These are phyloP conservation scores for Trichomonascus vanleenenianus DNA, from an alignment of 805 yeast genomes.

Conservation along the genomic window DNA sequence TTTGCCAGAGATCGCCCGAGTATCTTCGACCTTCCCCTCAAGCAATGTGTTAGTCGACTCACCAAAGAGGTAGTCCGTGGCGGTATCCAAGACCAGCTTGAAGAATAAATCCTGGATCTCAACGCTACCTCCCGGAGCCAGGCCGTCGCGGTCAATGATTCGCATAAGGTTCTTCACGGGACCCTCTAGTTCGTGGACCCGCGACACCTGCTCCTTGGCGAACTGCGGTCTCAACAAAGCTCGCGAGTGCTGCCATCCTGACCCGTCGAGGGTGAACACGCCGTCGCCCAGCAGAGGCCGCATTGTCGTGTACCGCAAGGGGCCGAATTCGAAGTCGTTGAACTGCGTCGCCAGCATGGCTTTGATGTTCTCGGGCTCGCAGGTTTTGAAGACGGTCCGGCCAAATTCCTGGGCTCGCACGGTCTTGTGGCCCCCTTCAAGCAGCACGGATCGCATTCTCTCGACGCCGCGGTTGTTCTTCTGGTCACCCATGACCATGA, in stretches of 20 bases:
- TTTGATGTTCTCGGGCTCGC: conserved; percentile 26
- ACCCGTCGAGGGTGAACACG: conserved; percentile 29
- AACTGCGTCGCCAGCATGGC: conserved; percentile 24
- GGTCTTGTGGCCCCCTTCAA: neutral
- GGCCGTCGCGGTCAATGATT: conserved; percentile 4
- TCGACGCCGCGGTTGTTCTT: neutral
- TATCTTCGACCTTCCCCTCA: conserved; percentile 1
- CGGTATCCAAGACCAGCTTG: conserved; percentile 16
- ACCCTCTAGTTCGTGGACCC: conserved; percentile 18
- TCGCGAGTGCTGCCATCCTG: conserved; percentile 31
- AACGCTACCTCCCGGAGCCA: conserved; percentile 14
- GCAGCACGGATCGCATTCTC: neutral
- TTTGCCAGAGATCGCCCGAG: neutral
- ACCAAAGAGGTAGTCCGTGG: conserved; percentile 23
- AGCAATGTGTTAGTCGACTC: conserved; percentile 4
- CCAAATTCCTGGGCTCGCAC: neutral
- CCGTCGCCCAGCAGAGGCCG: conserved; percentile 28
- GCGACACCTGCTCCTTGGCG: conserved; percentile 26
- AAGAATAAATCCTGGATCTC: conserved; percentile 14
- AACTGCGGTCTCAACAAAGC: conserved; percentile 31
- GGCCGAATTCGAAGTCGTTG: conserved; percentile 23
- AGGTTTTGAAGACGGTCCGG: neutral
- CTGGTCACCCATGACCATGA: neutral
- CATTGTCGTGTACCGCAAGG: conserved; percentile 18
- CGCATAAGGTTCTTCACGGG: conserved; percentile 22